Evolutionary conservation across 2,329 filamentous ascomycete genomes (phyloP), one percentile per base, ranked within the genome.

Genomic region (Davidsoniella neocaledoniae): DNA sequence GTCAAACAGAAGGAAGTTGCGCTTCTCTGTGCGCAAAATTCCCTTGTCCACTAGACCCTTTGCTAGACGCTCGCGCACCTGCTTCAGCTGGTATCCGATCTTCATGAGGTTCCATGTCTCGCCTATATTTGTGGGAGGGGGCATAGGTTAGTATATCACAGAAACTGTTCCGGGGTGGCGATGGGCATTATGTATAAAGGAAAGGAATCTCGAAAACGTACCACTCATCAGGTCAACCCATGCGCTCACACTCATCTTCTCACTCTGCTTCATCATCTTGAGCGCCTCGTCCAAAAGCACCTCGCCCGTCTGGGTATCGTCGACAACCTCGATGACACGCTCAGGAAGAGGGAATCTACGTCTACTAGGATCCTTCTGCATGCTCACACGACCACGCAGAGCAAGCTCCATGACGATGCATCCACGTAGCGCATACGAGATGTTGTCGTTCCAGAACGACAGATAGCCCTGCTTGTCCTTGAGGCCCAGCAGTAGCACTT

Each of bases 21-120:
- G 86, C 73, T 98, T 98, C 68, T 98, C 91, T 54, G 91, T 98
- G 59, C 91, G 86, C 52, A 98, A 77, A 63, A 98, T 94, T 61
- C 91, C 91, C 71, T 98, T 98, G 71, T 98, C 91, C 56, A 98
- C 91, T 43, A 98, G 78, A 33, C 91, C 91, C 68, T 98, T 98
- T 61, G 88, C 90, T 51, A 98, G 76, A 52, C 91, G 85, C 71
- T 98, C 91, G 63, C 91, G 87, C 53, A 98, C 91, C 74, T 98
- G 91, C 71, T 98, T 98, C 59, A 98, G 76, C 71, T 98, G 91
- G 68, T 98, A 98, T 64, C 91, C 91, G 60, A 98, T 98, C 73
- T 98, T 98, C 91, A 98, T 96, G 56, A 98, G 71, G 64, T 98
- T 98, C 91, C 91, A 98, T 50, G 91, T 98, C 68, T 98, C 91